Evolutionary conservation across 495 filamentous ascomycete species (phyloP).

Genomic region (Hypoxylon cercidicola): DNA sequence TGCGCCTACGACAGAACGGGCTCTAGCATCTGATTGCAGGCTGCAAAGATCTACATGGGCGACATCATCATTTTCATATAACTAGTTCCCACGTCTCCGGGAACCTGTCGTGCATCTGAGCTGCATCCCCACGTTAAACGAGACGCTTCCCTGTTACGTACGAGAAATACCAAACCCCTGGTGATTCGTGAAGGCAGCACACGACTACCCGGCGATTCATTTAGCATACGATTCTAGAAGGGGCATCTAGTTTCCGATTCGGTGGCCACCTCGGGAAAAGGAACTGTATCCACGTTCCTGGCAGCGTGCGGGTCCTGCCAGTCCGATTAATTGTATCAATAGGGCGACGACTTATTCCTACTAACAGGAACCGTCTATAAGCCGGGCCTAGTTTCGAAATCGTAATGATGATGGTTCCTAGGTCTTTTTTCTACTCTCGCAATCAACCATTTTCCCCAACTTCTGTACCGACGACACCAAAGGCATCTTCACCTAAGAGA

Average conservation of each 20-base stretch:
- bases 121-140: conserved; percentile 40
- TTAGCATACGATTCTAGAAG: conserved; percentile 30
- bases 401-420: conserved; percentile 52
- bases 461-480: conserved; percentile 21
- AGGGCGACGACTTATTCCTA: conserved; percentile 44
- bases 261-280: conserved; percentile 25
- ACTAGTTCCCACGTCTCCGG: conserved; percentile 45
- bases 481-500: conserved; percentile 27
- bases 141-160: conserved; percentile 41
- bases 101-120: conserved; percentile 43
- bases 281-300: conserved; percentile 31
- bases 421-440: conserved; percentile 50
- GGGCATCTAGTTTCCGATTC: conserved; percentile 35
- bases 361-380: conserved; percentile 43
- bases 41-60: conserved; percentile 33
- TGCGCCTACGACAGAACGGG: conserved; percentile 28
- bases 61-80: conserved; percentile 42
- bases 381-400: conserved; percentile 32
- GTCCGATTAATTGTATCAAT: conserved; percentile 35
- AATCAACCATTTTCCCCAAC: conserved; percentile 25
- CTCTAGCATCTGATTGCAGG: conserved; percentile 15
- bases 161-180: conserved; percentile 45
- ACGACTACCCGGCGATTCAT: conserved; percentile 43
- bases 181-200: conserved; percentile 43
- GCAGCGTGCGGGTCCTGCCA: conserved; percentile 21